Conservation (phyloP, 2,329 filamentous ascomycete genomes). For the Clonostachys solani region DNA sequence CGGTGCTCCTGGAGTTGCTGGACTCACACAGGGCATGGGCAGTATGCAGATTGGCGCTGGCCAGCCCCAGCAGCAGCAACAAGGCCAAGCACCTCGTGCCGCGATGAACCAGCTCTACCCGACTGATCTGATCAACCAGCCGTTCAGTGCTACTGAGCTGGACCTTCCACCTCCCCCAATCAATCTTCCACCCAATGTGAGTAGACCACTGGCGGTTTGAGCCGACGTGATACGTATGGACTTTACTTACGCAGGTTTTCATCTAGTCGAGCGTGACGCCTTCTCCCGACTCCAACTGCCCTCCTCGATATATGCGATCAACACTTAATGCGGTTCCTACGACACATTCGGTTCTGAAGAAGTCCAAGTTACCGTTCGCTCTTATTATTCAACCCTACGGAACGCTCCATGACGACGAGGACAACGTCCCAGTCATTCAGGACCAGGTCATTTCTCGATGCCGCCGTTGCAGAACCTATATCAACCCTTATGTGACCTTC, state of each 20-base stretch:
- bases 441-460: conserved; percentile 98
- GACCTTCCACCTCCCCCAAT: conserved; percentile 90
- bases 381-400: conserved; percentile 95
- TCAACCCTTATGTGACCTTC: conserved; percentile 96
- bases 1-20: conserved; percentile 51
- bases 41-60: conserved; percentile 70
- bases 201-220: conserved; percentile 24
- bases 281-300: conserved; percentile 86
- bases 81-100: conserved; percentile 34
- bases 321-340: conserved; percentile 93
- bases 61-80: conserved; percentile 39
- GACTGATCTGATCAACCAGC: conserved; percentile 85
- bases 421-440: conserved; percentile 84
- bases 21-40: conserved; percentile 80
- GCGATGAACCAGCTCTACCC: conserved; percentile 85
- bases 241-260: conserved; percentile 26
- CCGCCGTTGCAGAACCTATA: conserved; percentile 92
- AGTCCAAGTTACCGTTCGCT: conserved; percentile 92
- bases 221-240: not conserved
- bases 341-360: conserved; percentile 89
- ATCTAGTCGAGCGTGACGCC: conserved; percentile 80
- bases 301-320: conserved; percentile 90
- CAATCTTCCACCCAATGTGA: conserved; percentile 85
- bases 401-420: conserved; percentile 87
- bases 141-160: conserved; percentile 90